Evolutionary conservation across 441 rosid species (phyloP).

Genomic region (Populus hybrid): DNA sequence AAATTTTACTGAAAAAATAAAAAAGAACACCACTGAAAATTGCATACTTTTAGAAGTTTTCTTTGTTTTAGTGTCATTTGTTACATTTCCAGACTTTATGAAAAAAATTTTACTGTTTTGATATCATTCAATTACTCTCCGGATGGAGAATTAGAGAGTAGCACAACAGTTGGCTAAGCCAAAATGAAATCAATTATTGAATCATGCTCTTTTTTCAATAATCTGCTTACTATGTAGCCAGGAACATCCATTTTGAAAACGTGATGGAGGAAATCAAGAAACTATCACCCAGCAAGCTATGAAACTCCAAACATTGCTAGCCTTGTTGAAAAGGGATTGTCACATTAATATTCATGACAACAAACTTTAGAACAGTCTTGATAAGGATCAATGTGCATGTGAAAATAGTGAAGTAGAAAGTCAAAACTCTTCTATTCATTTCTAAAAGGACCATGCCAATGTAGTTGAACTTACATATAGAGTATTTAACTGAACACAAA

Average conservation of each 20-base stretch:
- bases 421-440: slow-evolving; percentile 12
- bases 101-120: not conserved
- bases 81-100: not conserved
- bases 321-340: not conserved
- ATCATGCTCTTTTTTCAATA: not conserved
- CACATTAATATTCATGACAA: not conserved
- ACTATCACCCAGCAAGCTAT: not conserved
- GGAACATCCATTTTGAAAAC: not conserved
- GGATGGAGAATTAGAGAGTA: not conserved
- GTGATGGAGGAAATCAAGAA: not conserved
- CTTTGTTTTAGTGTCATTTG: not conserved
- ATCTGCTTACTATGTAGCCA: not conserved
- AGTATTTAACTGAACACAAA: slow-evolving; percentile 94
- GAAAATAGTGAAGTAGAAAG: not conserved
- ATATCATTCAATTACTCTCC: not conserved
- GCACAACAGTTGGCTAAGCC: not conserved
- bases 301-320: not conserved
- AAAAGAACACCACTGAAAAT: not conserved
- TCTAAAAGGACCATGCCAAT: slow-evolving; percentile 7
- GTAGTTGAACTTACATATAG: slow-evolving; percentile 60
- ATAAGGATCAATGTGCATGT: not conserved
- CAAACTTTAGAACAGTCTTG: not conserved
- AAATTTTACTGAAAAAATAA: not conserved
- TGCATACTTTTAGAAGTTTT: not conserved
- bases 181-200: not conserved